Conservation (phyloP, 192 early-diverging fungal species). For the Rhizophagus clarus region DNA sequence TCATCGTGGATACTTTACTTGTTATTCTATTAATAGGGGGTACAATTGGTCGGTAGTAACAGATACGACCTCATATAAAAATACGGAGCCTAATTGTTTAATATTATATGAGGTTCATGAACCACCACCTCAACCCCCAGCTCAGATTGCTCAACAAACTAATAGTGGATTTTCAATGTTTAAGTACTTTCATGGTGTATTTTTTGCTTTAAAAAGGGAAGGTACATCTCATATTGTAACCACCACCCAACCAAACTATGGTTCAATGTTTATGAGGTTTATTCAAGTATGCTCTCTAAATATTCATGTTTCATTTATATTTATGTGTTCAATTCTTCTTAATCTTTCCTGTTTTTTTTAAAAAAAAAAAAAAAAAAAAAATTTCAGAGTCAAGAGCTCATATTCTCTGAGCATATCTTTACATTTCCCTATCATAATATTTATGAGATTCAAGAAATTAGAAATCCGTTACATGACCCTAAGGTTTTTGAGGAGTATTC, state of each 20-base stretch:
- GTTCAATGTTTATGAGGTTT: conserved; percentile 15
- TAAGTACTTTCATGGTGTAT: conserved; percentile 24
- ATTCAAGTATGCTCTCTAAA: background rate
- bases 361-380: no score
- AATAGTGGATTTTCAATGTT: background rate
- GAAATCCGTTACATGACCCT: conserved; percentile 14
- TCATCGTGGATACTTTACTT: conserved; percentile 33
- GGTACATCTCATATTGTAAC: background rate
- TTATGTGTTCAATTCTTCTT: no score
- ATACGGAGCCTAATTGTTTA: conserved; percentile 20
- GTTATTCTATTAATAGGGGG: background rate
- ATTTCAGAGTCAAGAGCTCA: conserved; percentile 1
- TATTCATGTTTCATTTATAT: no score
- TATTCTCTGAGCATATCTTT: conserved; percentile 11
- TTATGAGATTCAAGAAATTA: conserved; percentile 23
- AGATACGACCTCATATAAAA: background rate
- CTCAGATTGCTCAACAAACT: background rate
- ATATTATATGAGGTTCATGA: conserved; percentile 16
- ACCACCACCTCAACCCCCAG: background rate
- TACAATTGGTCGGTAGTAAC: background rate
- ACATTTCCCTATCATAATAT: background rate
- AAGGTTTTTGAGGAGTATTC: conserved; percentile 21
- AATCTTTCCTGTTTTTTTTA: no score
- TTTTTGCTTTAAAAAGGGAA: conserved; percentile 20
- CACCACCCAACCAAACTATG: conserved; percentile 14